Conservation (phyloP, 208 protist species). For the Acanthamoeba castellanii region DNA sequence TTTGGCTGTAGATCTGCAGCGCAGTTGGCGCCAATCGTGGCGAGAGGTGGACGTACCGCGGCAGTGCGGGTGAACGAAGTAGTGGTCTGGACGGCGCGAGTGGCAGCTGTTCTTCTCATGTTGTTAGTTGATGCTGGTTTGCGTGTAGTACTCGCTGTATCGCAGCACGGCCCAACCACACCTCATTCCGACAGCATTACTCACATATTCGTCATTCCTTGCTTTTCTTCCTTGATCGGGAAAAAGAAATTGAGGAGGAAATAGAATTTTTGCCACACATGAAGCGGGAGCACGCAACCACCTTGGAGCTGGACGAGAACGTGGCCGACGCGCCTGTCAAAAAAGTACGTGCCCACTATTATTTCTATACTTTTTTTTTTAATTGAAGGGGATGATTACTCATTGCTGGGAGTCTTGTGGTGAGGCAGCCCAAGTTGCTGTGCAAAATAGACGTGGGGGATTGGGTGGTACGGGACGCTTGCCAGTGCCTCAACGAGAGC, state of each 20-base stretch:
- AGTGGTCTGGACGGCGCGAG: neutral
- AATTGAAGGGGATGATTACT: neutral
- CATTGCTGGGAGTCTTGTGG: neutral
- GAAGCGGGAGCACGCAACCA: neutral
- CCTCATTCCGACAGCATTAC: too few relatives aligned
- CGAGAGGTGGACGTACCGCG: neutral
- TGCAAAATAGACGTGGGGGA: slow-evolving; percentile 41
- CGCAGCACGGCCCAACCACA: too few relatives aligned
- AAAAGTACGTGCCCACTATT: neutral
- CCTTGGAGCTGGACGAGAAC: neutral
- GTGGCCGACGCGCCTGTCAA: too few relatives aligned
- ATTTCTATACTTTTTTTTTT: neutral
- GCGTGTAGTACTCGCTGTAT: too few relatives aligned
- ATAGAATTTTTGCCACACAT: neutral
- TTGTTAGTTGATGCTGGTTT: neutral
- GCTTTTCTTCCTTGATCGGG: too few relatives aligned
- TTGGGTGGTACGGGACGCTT: slow-evolving; percentile 26
- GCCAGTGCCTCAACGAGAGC: slow-evolving; percentile 65
- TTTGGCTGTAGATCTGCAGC: too few relatives aligned
- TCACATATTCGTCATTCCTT: too few relatives aligned
- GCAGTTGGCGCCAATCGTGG: too few relatives aligned
- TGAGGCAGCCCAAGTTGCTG: slow-evolving; percentile 43
- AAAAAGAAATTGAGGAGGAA: too few relatives aligned
- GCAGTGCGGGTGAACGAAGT: neutral
- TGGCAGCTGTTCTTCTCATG: slow-evolving; percentile 57